Percentiles rank a stretch among this genome's conserved stretches.
These are phyloP conservation scores for Penicillium corylophilum DNA, from an alignment of 2,329 filamentous ascomycete genomes.

Conservation along the genomic window DNA sequence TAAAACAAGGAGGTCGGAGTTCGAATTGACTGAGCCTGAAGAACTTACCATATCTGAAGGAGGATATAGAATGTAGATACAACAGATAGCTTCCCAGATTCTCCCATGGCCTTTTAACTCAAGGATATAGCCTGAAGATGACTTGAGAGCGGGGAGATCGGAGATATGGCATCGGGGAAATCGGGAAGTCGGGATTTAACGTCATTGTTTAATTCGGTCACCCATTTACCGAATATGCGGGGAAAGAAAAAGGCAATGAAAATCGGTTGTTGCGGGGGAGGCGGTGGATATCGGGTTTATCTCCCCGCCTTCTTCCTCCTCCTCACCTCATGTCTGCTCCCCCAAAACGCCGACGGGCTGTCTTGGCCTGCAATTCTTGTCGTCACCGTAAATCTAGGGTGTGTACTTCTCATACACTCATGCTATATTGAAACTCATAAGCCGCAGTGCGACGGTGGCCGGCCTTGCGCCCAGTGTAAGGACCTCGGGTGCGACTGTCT, in stretches of 20 bases:
- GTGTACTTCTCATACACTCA: background rate
- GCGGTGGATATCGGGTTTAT: background rate
- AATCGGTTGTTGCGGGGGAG: background rate
- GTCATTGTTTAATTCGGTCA: too few relatives aligned
- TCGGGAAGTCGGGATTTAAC: background rate
- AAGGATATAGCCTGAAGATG: background rate
- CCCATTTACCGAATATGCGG: background rate
- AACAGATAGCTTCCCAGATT: too few relatives aligned
- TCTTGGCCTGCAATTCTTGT: slow-evolving; percentile 42
- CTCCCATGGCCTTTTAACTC: background rate
- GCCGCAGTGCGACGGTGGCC: slow-evolving; percentile 44
- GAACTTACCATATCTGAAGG: background rate
- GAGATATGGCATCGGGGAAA: background rate
- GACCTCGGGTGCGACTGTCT: slow-evolving; percentile 45
- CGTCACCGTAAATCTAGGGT: slow-evolving; percentile 31
- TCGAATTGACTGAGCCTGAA: background rate
- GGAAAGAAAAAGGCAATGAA: too few relatives aligned
- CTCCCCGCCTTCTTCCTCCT: background rate
- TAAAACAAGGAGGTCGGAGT: background rate
- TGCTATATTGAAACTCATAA: background rate
- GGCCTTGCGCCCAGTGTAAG: slow-evolving; percentile 45
- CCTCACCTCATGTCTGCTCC: background rate
- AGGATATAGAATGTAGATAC: background rate
- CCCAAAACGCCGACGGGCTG: slow-evolving; percentile 37
- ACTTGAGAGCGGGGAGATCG: background rate